A percentile compares a stretch with the other conserved stretches of the same genome.
These are phyloP conservation scores for Myochromella boudieri DNA, from an alignment of 768 basidiomycete genomes.

Conservation along the genomic window DNA sequence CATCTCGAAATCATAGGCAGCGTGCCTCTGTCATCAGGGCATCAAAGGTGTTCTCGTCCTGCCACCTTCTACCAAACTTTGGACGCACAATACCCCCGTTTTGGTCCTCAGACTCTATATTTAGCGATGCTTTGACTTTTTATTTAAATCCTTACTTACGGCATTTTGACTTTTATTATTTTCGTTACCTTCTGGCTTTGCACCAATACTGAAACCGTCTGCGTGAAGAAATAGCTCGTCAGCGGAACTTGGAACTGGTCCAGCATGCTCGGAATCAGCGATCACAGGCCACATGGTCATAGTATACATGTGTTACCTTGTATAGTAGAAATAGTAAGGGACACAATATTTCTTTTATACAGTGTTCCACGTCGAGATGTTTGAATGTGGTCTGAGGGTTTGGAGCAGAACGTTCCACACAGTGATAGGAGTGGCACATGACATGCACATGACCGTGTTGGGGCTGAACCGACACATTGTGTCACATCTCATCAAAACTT, in stretches of 20 bases:
- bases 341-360: too few species aligned
- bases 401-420: too few species aligned
- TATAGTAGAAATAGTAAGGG: not conserved
- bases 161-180: slow-evolving; percentile 24
- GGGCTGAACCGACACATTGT: too few species aligned
- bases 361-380: too few species aligned
- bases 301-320: not conserved
- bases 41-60: slow-evolving; percentile 23
- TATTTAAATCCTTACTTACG: slow-evolving; percentile 31
- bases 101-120: slow-evolving; percentile 18
- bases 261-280: too few species aligned
- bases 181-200: slow-evolving; percentile 17
- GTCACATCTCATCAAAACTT: too few species aligned
- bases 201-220: not conserved
- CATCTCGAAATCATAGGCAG: slow-evolving; percentile 9
- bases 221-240: not conserved
- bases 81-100: slow-evolving; percentile 3
- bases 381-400: too few species aligned
- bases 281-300: too few species aligned
- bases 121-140: slow-evolving; percentile 20
- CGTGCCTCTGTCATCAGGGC: slow-evolving; percentile 22
- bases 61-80: slow-evolving; percentile 28
- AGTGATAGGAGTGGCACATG: too few species aligned
- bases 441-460: too few species aligned
- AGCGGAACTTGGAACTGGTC: not conserved